Percentiles rank a stretch among this genome's conserved stretches.
Conservation (phyloP, 2,329 filamentous ascomycete genomes). For the Aspergillus piperis region DNA sequence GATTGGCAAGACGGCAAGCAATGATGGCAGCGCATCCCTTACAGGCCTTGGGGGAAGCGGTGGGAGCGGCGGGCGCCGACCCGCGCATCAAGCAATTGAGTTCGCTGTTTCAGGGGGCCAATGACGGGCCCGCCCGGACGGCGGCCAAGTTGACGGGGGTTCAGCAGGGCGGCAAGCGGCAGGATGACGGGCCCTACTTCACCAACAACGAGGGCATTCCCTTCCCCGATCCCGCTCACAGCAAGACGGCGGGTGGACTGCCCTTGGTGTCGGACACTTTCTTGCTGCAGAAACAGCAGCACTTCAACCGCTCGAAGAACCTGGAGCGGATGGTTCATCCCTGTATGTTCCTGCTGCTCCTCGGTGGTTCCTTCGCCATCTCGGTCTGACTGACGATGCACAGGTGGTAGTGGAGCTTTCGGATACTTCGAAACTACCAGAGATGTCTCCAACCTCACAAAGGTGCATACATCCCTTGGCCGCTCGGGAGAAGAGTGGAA, state of each 20-base stretch:
- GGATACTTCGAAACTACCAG: slow-evolving; percentile 30
- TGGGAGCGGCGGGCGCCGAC: slow-evolving; percentile 44
- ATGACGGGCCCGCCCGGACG: slow-evolving; percentile 56
- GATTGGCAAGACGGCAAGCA: no score
- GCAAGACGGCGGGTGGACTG: slow-evolving; percentile 56
- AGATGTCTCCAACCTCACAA: slow-evolving; percentile 21
- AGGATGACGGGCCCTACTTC: slow-evolving; percentile 55
- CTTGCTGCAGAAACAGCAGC: slow-evolving; percentile 58
- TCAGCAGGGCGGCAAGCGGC: slow-evolving; percentile 48
- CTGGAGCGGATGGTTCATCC: slow-evolving; percentile 46
- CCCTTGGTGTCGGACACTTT: slow-evolving; percentile 54
- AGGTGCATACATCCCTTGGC: neutral
- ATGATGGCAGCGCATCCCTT: no score
- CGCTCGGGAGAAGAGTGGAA: no score
- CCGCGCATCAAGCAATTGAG: slow-evolving; percentile 34
- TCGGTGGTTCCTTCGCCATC: no score
- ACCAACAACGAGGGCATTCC: slow-evolving; percentile 59
- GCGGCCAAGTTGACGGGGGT: slow-evolving; percentile 54
- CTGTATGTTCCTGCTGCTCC: slow-evolving; percentile 13
- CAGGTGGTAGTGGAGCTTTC: slow-evolving; percentile 26
- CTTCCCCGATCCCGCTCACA: slow-evolving; percentile 53
- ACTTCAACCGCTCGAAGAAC: slow-evolving; percentile 58
- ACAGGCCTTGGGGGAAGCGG: slow-evolving; percentile 27
- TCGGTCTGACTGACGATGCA: neutral
- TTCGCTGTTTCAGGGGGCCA: slow-evolving; percentile 43